Evolutionary conservation across 495 filamentous ascomycete species (phyloP), one percentile per base, ranked within the genome.

Genomic region (Thozetella sp.): DNA sequence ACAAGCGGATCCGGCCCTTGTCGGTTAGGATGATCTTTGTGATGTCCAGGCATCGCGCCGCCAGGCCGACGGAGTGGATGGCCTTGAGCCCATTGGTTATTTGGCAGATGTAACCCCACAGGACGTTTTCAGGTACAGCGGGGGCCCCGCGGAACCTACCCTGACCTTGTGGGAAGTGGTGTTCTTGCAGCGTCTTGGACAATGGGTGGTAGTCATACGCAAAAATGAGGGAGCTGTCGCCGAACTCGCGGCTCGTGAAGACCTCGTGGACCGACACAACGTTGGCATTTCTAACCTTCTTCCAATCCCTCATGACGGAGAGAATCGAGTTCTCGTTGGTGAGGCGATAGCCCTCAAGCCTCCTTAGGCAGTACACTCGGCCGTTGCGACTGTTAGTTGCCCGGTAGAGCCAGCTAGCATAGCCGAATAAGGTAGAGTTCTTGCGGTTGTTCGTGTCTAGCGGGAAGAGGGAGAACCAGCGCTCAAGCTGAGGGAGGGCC

Each of bases 91-190:
- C 94, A 60, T 88, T 92, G n/a, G 90, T 87, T 57, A 98, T 89
- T 74, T 99, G 95, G 26, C 93, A 89, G 53, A 97, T 85, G 68
- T 97, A 99, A 58, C 87, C 84, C 96, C 96, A 99, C 2, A 99
- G 72, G 22, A 90, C 77, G 63, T 88, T 85, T 72, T 97, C 96
- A 0, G 89, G 82, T 19, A 96, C 80, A 30, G 83, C 77, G 74
- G 61, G 62, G 17, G 63, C 76, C 62, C 61, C 72, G 48, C 69
- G 72, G 53, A 65, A 76, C 59, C 73, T 73, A 58, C 46, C 71
- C 62, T 81, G 87, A 61, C 85, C 76, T 56, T 80, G 77, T 37
- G 84, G 82, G 61, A 96, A 87, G 62, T 97, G 88, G 59, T 92
- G 86, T 67, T 98, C 94, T 27, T 87, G 86, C 15, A 99, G 80